These are phyloP conservation scores for Taxawa tesnikishii DNA, from an alignment of 2,329 filamentous ascomycete genomes.

Conservation along the genomic window DNA sequence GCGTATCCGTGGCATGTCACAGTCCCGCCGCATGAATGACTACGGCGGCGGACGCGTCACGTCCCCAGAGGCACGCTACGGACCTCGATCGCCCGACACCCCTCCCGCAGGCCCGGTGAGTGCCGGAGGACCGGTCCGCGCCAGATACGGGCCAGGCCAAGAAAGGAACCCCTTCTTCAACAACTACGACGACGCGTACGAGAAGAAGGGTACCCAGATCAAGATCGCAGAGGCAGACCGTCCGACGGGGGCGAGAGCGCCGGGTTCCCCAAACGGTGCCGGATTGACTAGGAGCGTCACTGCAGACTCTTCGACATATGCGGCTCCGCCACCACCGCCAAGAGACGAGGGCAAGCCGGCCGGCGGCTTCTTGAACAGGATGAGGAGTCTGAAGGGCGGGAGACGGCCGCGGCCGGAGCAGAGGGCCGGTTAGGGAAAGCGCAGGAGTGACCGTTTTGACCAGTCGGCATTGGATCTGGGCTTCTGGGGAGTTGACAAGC, in stretches of 20 bases:
- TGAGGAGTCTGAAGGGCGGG: conserved; percentile 71
- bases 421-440: too few species aligned
- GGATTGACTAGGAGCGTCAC: conserved; percentile 54
- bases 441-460: too few species aligned
- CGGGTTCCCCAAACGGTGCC: conserved; percentile 47
- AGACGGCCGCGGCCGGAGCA: conserved; percentile 33
- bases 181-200: conserved; percentile 60
- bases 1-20: conserved; percentile 74
- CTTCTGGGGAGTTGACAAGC: too few species aligned
- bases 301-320: conserved; percentile 16
- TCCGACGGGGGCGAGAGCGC: conserved; percentile 21
- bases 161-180: conserved; percentile 65
- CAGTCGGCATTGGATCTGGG: too few species aligned
- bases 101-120: conserved; percentile 14
- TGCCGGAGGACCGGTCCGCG: conserved; percentile 28
- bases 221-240: conserved; percentile 30
- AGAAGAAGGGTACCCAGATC: conserved; percentile 50
- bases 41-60: conserved; percentile 22
- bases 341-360: conserved; percentile 25
- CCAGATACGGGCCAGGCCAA: conserved; percentile 20
- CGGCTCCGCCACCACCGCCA: conserved; percentile 3
- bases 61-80: conserved; percentile 43
- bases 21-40: conserved; percentile 50
- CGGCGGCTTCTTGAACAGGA: conserved; percentile 61
- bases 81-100: conserved; percentile 10